These are phyloP conservation scores for Vickermania ingenoplastis DNA, from an alignment of 208 protist species.

Conservation along the genomic window DNA sequence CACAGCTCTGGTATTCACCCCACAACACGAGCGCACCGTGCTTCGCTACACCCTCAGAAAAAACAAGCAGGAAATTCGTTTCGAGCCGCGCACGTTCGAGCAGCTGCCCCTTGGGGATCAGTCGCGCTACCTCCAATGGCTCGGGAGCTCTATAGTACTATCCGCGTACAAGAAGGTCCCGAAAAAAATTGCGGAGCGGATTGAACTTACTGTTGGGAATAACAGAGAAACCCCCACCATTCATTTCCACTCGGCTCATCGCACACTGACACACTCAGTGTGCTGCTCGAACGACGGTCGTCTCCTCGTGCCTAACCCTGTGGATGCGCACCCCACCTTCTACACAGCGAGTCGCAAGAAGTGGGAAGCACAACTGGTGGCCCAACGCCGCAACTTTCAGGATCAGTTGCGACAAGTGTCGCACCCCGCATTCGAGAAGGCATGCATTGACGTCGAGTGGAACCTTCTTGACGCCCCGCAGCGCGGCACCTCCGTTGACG, in stretches of 20 bases:
- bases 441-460: slow-evolving; percentile 45
- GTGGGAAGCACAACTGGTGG: slow-evolving; percentile 15
- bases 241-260: background rate
- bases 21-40: slow-evolving; percentile 53
- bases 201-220: background rate
- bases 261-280: slow-evolving; percentile 27
- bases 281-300: slow-evolving; percentile 35
- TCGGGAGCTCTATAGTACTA: slow-evolving; percentile 40
- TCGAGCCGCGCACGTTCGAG: slow-evolving; percentile 33
- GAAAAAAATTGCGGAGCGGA: background rate
- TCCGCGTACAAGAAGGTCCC: background rate
- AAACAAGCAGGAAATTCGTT: slow-evolving; percentile 52
- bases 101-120: slow-evolving; percentile 30
- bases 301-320: slow-evolving; percentile 33
- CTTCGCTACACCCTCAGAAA: slow-evolving; percentile 32
- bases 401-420: slow-evolving; percentile 24
- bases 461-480: slow-evolving; percentile 17
- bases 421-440: slow-evolving; percentile 35
- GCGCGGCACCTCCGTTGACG: slow-evolving; percentile 14
- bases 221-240: background rate
- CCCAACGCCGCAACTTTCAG: background rate
- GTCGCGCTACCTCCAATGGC: slow-evolving; percentile 56
- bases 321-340: slow-evolving; percentile 12
- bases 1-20: slow-evolving; percentile 31
- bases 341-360: slow-evolving; percentile 10